A percentile compares a stretch with the other conserved stretches of the same genome.
Evolutionary conservation across 805 yeast species (phyloP).

Genomic region (Candida hispaniensis): DNA sequence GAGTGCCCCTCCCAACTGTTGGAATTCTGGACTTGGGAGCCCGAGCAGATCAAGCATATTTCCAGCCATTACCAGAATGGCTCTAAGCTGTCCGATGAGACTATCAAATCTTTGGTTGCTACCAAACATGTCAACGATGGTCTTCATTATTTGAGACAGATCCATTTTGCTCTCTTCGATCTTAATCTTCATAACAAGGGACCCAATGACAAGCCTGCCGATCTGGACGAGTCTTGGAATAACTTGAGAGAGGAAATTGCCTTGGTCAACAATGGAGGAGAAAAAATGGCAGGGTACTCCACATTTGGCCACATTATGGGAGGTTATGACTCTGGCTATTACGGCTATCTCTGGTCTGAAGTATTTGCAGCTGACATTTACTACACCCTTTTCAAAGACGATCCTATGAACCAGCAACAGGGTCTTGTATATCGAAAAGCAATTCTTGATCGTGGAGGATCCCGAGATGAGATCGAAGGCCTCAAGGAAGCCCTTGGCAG

Average conservation of each 20-base stretch:
- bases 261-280: slow-evolving; percentile 41
- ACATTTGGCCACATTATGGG: slow-evolving; percentile 73
- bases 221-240: slow-evolving; percentile 48
- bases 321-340: slow-evolving; percentile 82
- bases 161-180: slow-evolving; percentile 71
- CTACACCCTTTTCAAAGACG: slow-evolving; percentile 52
- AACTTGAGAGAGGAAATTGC: slow-evolving; percentile 50
- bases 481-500: slow-evolving; percentile 62
- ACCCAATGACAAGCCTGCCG: slow-evolving; percentile 17
- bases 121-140: slow-evolving; percentile 74
- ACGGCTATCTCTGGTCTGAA: slow-evolving; percentile 77
- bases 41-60: slow-evolving; percentile 43
- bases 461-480: slow-evolving; percentile 55
- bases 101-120: slow-evolving; percentile 46
- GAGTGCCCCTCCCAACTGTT: slow-evolving; percentile 88
- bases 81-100: slow-evolving; percentile 44
- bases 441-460: slow-evolving; percentile 62
- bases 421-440: slow-evolving; percentile 64
- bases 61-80: slow-evolving; percentile 55
- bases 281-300: slow-evolving; percentile 47
- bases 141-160: slow-evolving; percentile 57
- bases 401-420: slow-evolving; percentile 53
- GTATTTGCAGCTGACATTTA: slow-evolving; percentile 80
- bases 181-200: slow-evolving; percentile 47
- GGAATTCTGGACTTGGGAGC: slow-evolving; percentile 82